Evolutionary conservation across 148 eudicot genomes (phyloP), one percentile per base, ranked within the genome.

Genomic region (Mesembryanthemum crystallinum): DNA sequence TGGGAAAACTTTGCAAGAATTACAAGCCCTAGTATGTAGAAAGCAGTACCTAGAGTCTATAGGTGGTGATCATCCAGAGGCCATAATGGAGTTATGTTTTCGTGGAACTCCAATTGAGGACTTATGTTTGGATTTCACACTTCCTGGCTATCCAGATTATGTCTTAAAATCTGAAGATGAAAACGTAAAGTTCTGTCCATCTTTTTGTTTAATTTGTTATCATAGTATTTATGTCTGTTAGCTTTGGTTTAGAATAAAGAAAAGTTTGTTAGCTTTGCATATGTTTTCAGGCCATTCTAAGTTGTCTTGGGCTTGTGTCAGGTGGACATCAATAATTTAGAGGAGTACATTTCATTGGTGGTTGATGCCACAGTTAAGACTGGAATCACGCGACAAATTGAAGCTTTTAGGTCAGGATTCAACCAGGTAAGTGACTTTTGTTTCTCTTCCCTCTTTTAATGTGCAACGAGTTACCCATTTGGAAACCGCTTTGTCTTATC

Each of bases 341-440:
- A 86, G 78, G 97, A 91, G 67, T 96, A 96, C 69, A 82, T 96
- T 63, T 87, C 93, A 59, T 76, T 91, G 74, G 94, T 91, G 25
- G 93, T 88, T 75, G 97, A 92, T 84, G 98, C 99, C 62, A 92
- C 93, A 51, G 97, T 96, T 43, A 88, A 84, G 83, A 87, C 86
- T 64, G 99, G 99, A 55, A 80, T 92, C 66, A 17, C 47, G 64
- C 85, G 89, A 61, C 99, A 92, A 82, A 70, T 96, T 82, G 99
- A 96, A 83, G 97, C 99, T 77, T 92, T 96, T 77, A 91, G 90
- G 83, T 87, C 94, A 52, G 98, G 99, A 24, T 96, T 95, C 75
- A 92, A 87, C 76, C 93, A 96, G 94, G 99, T 92, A 37, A 67
- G 74, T n/a, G 29, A 47, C 39, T 63, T 30, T 33, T 49, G 54